phyloP scores from a whole-genome alignment of 345 rosid genomes.

The Gossypium arboreum region DNA sequence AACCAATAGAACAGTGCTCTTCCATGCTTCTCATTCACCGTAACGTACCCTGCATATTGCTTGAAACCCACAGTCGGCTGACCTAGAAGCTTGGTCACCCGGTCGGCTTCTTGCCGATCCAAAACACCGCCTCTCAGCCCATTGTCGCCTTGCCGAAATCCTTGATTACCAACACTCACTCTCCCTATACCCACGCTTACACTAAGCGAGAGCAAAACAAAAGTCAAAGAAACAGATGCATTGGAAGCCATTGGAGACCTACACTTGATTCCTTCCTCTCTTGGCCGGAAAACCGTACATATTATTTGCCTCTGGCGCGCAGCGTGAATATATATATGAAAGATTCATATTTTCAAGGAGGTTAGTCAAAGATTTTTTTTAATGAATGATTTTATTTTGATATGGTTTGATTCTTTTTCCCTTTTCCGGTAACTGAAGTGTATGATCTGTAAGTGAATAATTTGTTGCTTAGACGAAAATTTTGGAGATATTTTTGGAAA shows the following conservation, averaged over 20 bases:
- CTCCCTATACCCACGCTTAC: not conserved
- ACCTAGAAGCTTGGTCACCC: slow-evolving; percentile 54
- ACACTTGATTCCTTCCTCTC: not conserved
- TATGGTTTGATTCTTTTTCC: not conserved
- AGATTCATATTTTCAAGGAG: not conserved
- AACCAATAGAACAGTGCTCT: slow-evolving; percentile 86
- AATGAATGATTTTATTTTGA: not conserved
- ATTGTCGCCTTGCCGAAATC: not conserved
- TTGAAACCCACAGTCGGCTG: slow-evolving; percentile 59
- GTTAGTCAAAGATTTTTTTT: not conserved
- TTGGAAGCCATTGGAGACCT: not conserved
- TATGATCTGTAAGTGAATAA: not conserved
- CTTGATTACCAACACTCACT: not conserved
- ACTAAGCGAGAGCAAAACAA: not conserved
- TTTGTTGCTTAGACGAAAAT: slow-evolving; percentile 14
- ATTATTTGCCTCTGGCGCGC: not conserved
- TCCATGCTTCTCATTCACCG: slow-evolving; percentile 63
- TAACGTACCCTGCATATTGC: slow-evolving; percentile 85
- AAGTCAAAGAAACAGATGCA: slow-evolving; percentile 3
- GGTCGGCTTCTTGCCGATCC: slow-evolving; percentile 50
- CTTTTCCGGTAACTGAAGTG: not conserved
- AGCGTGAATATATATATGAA: not conserved
- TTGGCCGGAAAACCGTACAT: not conserved
- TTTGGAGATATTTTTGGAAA: not conserved
- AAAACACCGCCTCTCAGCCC: slow-evolving; percentile 12